Conservation (phyloP, 2,329 filamentous ascomycete species). For the Talaromyces sp. region DNA sequence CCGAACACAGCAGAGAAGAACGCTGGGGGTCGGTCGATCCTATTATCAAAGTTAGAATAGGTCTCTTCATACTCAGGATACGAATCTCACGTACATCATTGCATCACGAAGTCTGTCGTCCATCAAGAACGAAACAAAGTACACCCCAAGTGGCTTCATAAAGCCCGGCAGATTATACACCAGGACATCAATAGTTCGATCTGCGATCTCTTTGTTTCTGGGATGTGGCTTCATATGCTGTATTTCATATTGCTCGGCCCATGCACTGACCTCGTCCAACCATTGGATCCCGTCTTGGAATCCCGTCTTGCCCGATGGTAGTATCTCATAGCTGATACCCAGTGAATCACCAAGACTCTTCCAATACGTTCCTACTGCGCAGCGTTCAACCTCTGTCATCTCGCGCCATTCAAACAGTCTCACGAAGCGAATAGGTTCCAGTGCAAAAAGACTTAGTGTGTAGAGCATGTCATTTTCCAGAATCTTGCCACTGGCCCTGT, state of each 20-base stretch:
- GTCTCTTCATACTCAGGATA: background rate
- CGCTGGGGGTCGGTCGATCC: slow-evolving; percentile 40
- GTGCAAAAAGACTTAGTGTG: slow-evolving; percentile 65
- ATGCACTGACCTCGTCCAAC: slow-evolving; percentile 52
- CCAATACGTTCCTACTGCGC: slow-evolving; percentile 70
- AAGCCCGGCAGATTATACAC: slow-evolving; percentile 56
- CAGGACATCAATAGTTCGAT: slow-evolving; percentile 63
- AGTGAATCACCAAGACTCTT: slow-evolving; percentile 71
- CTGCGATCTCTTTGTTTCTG: slow-evolving; percentile 56
- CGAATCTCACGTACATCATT: slow-evolving; percentile 59
- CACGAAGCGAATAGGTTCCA: slow-evolving; percentile 67
- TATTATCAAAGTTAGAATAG: slow-evolving; percentile 8
- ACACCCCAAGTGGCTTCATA: slow-evolving; percentile 50
- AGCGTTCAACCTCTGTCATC: slow-evolving; percentile 67
- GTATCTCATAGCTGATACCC: slow-evolving; percentile 57
- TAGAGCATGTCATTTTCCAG: slow-evolving; percentile 66
- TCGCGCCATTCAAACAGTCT: slow-evolving; percentile 69
- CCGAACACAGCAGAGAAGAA: slow-evolving; percentile 45
- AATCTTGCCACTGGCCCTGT: slow-evolving; percentile 62
- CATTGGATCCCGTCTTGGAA: slow-evolving; percentile 57
- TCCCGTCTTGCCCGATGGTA: slow-evolving; percentile 44
- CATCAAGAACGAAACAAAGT: slow-evolving; percentile 62
- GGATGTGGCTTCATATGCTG: slow-evolving; percentile 58
- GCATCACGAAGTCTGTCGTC: slow-evolving; percentile 64
- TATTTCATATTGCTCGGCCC: slow-evolving; percentile 61